Evolutionary conservation across 495 filamentous ascomycete genomes (phyloP).

Genomic region (Annulohypoxylon bovei): DNA sequence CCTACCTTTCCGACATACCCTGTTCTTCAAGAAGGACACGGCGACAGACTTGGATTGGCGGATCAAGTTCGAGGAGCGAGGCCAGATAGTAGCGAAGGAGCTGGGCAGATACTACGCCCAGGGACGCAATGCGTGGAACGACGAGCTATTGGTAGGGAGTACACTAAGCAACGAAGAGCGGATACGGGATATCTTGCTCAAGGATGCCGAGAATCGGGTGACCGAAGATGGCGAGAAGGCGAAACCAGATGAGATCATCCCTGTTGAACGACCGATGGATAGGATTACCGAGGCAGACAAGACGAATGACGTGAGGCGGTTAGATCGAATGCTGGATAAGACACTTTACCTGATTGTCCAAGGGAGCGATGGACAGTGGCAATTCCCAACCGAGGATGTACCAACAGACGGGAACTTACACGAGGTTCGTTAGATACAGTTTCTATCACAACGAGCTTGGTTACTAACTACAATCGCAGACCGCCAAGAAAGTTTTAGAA

Average conservation of each 20-base stretch:
- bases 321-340: constrained; percentile 78
- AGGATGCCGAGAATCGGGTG: constrained; percentile 77
- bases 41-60: constrained; percentile 89
- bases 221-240: constrained; percentile 70
- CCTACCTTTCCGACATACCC: constrained; percentile 88
- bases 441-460: neutral
- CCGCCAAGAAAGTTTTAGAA: constrained; percentile 78
- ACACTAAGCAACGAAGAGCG: constrained; percentile 66
- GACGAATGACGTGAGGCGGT: constrained; percentile 73
- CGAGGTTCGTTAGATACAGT: constrained; percentile 67
- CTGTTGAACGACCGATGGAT: constrained; percentile 75
- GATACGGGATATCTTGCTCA: constrained; percentile 65
- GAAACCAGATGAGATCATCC: constrained; percentile 68
- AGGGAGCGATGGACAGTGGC: constrained; percentile 74
- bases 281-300: constrained; percentile 83
- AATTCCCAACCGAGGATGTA: constrained; percentile 76
- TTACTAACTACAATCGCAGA: constrained; percentile 60
- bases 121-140: constrained; percentile 82
- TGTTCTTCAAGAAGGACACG: constrained; percentile 95
- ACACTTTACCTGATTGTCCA: constrained; percentile 89
- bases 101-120: constrained; percentile 88
- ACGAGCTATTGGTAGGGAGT: constrained; percentile 84
- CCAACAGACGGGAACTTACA: constrained; percentile 77
- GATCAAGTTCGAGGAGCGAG: constrained; percentile 78
- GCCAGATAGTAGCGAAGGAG: constrained; percentile 76